Base-by-base conservation (phyloP, 257 asterid genomes). In the Solanum peruvianum region DNA sequence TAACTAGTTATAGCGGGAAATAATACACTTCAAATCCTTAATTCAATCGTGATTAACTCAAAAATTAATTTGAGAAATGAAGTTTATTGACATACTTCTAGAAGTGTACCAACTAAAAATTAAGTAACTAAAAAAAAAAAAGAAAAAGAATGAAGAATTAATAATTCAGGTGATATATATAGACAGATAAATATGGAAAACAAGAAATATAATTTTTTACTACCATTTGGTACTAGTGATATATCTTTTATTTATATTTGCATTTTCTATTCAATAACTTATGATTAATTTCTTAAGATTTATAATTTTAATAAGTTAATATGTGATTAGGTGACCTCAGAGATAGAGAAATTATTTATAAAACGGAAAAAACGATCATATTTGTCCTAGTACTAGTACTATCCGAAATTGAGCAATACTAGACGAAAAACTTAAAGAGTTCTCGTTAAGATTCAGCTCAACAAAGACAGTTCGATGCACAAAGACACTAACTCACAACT, bases 21-120 rank as follows among this genome's bases (percentile, higher is more conserved):
- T 20, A 66, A 66, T 67, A 27, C 6, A 67, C 39, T 67, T 14
- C 39, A 67, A 27, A 67, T 37, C 4, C 13, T 35, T 35, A 66
- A 27, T 2, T 72, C 81, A n/a, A 39, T 20, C 27, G 8, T 4
- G 9, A 31, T 18, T 31, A 37, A 33, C 45, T 15, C 25, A 9
- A 71, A 33, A 33, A 71, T 72, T 45, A 72, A 72, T 72, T 72
- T 35, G 44, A 72, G 27, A 72, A 72, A 20, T 72, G 80, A 72
- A 9, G 29, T 18, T 72, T 73, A n/a, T 73, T 73, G 31, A 5
- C 82, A 73, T 73, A 73, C 20, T 73, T 73, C 82, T 73, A 73
- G 20, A 37, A 73, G 52, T 73, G 49, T 23, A 72, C 49, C 81
- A 72, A 37, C 52, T 37, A 72, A 71, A 16, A 16, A 31, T 2